Base-by-base conservation (phyloP, 768 basidiomycete species). In the Harrya chromipes region DNA sequence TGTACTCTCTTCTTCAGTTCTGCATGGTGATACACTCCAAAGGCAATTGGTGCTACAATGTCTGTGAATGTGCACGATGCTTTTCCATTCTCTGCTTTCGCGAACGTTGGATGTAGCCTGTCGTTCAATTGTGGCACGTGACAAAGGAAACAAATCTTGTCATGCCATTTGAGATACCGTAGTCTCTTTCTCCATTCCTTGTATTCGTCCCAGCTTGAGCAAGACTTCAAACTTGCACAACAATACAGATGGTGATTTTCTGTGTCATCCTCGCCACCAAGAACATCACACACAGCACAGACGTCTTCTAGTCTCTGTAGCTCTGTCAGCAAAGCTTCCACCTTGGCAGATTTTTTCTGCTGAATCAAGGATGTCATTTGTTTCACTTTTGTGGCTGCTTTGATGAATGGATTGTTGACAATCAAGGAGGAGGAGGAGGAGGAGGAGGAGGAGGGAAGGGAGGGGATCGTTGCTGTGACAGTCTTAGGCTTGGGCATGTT, bases 131-230 rank as follows among this genome's bases (percentile, higher is more conserved):
- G 44, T 12, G 56, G 46, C 0, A 57, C 13, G 0, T 57, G 56
- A 9, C 56, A 55, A 4, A 34, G n/a, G 6, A 29, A 57, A 14
- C 54, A 57, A 2, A 57, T 55, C 34, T 45, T 48, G 13, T 20
- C 24, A 47, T 57, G 54, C 4, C 47, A 12, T 4, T 19, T 24
- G 13, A n/a, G 1, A 20, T 57, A 57, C 4, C 6, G 3, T 0
- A 57, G 36, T 10, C 5, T 9, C 8, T 20, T 7, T 19, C 43
- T 47, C 53, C 55, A 57, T 3, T 24, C 10, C 12, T 24, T 44
- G 34, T 55, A 57, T 1, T 0, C 1, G 1, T 6, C 20, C 34
- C 43, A 54, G 0, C 17, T 31, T 8, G 41, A n/a, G 5, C 6
- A 9, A 8, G 3, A 11, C 0, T 38, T n/a, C 19, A 47, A 24